Conservation (phyloP, 805 yeast genomes). For the Myxozyma neglecta region DNA sequence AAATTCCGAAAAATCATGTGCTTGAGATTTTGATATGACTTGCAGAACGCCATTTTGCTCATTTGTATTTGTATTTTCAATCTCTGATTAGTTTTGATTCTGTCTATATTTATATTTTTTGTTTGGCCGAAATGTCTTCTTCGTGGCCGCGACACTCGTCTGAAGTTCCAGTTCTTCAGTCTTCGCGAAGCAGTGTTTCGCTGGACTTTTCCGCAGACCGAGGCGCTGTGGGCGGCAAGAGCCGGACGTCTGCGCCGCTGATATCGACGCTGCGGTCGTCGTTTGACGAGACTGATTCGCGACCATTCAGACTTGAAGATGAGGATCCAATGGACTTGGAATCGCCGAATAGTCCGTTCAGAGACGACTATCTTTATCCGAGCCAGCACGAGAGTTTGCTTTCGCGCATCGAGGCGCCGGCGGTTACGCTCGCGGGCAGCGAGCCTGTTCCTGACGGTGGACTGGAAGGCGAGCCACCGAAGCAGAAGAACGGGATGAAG, state of each 20-base stretch:
- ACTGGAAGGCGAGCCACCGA: conserved; percentile 35
- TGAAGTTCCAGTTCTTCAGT: not conserved
- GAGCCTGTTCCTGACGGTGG: conserved; percentile 6
- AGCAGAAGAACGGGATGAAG: conserved; percentile 55
- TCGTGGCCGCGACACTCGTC: conserved; percentile 1
- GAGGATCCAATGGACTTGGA: conserved; percentile 9
- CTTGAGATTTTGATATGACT: too few species aligned
- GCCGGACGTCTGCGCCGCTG: not conserved
- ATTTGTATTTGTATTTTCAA: not conserved
- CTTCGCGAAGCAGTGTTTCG: not conserved
- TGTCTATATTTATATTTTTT: too few species aligned
- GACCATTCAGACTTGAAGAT: conserved; percentile 9
- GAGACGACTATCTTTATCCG: not conserved
- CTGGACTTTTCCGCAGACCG: not conserved
- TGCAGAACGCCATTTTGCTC: too few species aligned
- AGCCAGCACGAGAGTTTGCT: conserved; percentile 20
- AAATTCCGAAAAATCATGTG: too few species aligned
- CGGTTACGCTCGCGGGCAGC: conserved; percentile 19
- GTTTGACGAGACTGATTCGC: not conserved
- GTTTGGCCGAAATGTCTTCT: not conserved
- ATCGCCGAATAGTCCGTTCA: not conserved
- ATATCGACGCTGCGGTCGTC: not conserved
- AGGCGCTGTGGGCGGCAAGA: not conserved
- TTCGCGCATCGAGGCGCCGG: conserved; percentile 27
- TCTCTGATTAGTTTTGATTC: not conserved